These are phyloP conservation scores for Acacia pycnantha DNA, from an alignment of 331 rosid species.

Conservation along the genomic window DNA sequence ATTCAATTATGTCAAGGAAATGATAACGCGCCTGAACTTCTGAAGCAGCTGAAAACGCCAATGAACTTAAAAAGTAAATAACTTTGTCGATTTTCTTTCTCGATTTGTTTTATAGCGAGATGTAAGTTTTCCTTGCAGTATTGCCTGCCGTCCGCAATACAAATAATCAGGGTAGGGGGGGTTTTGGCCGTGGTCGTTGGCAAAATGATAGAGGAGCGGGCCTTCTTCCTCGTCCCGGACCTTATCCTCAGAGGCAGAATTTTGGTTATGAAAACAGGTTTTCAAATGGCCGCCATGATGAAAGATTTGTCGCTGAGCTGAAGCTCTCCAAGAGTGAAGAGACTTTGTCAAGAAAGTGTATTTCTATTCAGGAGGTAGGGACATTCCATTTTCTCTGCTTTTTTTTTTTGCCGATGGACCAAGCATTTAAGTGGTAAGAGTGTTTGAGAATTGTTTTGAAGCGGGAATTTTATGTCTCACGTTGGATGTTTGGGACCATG, in stretches of 20 bases:
- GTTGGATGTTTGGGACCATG: not conserved
- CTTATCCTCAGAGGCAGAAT: slow-evolving; percentile 78
- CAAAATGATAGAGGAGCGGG: slow-evolving; percentile 92
- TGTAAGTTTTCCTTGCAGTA: slow-evolving; percentile 54
- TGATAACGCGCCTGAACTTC: not conserved
- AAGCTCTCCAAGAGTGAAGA: slow-evolving; percentile 91
- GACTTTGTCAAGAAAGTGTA: slow-evolving; percentile 76
- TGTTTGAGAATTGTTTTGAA: not conserved
- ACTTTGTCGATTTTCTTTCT: slow-evolving; percentile 31
- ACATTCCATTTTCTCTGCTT: slow-evolving; percentile 7
- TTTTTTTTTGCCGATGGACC: slow-evolving; percentile 17
- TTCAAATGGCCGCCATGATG: slow-evolving; percentile 69
- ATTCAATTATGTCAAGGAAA: not conserved
- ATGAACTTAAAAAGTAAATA: slow-evolving; percentile 19
- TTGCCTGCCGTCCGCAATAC: slow-evolving; percentile 67
- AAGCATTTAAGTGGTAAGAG: slow-evolving; percentile 11
- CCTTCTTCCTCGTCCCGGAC: slow-evolving; percentile 90
- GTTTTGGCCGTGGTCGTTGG: slow-evolving; percentile 85
- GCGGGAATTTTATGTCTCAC: not conserved
- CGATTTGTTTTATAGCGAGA: slow-evolving; percentile 37
- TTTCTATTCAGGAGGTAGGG: slow-evolving; percentile 89
- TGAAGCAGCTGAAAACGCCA: slow-evolving; percentile 8
- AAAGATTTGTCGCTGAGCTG: slow-evolving; percentile 80
- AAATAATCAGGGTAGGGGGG: slow-evolving; percentile 65
- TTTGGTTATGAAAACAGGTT: slow-evolving; percentile 71